Evolutionary conservation across 2,329 filamentous ascomycete genomes (phyloP), one percentile per base, ranked within the genome.

Genomic region (Pseudocercospora vitis): DNA sequence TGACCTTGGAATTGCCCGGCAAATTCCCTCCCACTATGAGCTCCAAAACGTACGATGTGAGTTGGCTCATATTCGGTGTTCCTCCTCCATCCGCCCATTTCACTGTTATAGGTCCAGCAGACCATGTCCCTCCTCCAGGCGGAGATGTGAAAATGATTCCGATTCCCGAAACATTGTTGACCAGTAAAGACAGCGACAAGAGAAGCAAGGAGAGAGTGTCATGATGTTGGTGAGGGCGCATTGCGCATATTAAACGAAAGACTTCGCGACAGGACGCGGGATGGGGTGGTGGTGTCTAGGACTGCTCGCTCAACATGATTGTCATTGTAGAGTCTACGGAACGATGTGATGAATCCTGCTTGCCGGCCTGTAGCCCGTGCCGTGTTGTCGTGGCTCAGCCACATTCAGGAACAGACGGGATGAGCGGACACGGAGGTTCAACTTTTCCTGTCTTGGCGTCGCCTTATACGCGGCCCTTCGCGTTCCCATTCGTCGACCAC

Each of bases 11-110:
- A 39, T 61, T 56, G n/a, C 16, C 29, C 29, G 46, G 35, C 8
- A 50, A 40, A 23, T 61, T 63, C 14, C 61, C 61, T 50, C 61
- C 61, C 23, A 61, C 55, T 2, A 61, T 51, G 28, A 63, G 24
- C 19, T 56, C 50, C 16, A 63, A 26, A 9, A 47, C 51, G 33
- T 58, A 61, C n/a, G 57, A 47, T 3, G 46, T 37, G 39, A 63
- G 47, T 26, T 53, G 48, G 11, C 35, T 42, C 53, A 61, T 57
- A 23, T 53, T 40, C 14, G 58, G 56, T 16, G 23, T 48, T 18
- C 60, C 58, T 28, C 58, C 58, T 2, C 49, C 58, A 49, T 63
- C 58, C n/a, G 28, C 32, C 60, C 60, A 63, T 48, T 42, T 52
- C 6, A 63, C 48, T 4, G 54, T 58, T 26, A 55, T 55, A 5